Conservation (phyloP, 108 stramenopile species). For the Asterionellopsis glacialis region DNA sequence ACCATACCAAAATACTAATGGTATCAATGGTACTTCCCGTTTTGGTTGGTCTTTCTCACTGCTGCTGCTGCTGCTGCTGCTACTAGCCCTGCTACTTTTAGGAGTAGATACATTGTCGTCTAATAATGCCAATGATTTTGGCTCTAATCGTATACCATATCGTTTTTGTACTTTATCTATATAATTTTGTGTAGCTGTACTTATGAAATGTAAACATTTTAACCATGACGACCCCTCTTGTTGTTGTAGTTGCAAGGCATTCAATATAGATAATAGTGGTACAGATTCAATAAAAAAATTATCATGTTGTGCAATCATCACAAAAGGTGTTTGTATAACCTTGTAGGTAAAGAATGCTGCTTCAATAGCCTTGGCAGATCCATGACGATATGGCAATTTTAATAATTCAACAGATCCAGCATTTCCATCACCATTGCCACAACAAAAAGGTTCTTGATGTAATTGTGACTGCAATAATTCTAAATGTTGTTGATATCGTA, state of each 20-base stretch:
- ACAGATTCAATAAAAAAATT: slow-evolving; percentile 32
- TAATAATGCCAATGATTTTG: too few species aligned
- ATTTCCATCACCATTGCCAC: too few species aligned
- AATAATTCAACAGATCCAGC: slow-evolving; percentile 23
- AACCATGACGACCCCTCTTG: slow-evolving; percentile 6
- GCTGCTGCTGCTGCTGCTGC: neutral
- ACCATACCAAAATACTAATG: slow-evolving; percentile 40
- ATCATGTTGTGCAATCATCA: slow-evolving; percentile 39
- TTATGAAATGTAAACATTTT: slow-evolving; percentile 32
- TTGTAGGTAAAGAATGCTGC: slow-evolving; percentile 2
- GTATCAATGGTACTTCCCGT: slow-evolving; percentile 12
- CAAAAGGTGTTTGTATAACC: slow-evolving; percentile 26
- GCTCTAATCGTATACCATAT: slow-evolving; percentile 17
- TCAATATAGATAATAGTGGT: slow-evolving; percentile 9
- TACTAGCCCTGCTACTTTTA: too few species aligned
- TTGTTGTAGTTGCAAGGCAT: neutral
- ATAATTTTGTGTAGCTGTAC: slow-evolving; percentile 32
- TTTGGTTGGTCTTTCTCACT: too few species aligned
- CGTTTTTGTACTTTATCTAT: slow-evolving; percentile 22
- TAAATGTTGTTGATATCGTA: slow-evolving; percentile 22
- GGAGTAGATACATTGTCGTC: too few species aligned
- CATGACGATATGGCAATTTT: slow-evolving; percentile 14
- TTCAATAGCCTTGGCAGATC: slow-evolving; percentile 18
- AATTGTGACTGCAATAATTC: slow-evolving; percentile 1
- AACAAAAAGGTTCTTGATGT: too few species aligned